Base-by-base conservation (phyloP, 257 asterid species). In the Capsicum pubescens region DNA sequence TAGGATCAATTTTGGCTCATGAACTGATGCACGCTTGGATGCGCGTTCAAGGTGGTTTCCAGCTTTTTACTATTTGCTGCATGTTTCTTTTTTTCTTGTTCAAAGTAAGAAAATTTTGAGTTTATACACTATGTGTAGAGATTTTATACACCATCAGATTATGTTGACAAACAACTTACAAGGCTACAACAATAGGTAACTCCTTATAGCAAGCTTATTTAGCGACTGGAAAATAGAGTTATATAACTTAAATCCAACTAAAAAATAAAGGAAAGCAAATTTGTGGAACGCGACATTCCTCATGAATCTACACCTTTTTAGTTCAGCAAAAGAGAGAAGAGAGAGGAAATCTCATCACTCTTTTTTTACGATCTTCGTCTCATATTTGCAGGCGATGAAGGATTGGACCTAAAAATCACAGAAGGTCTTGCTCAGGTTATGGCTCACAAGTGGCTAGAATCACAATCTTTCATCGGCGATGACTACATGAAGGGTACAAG, bases 11-110 rank as follows among this genome's bases (percentile, higher is more conserved):
- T 56, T 79, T 79, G 69, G 70, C 83, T 79, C 83, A 79, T 59
- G 83, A 79, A 79, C 3, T 79, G 67, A 79, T 79, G 83, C 83
- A 58, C 17, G 81, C 81, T 74, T 74, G 81, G 81, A 74, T 74
- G 81, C 60, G 21, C 21, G 46, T 74, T 74, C 61, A 74, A 74
- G 81, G 81, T 74, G 19, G 14, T 21, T 74, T 74, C 21, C 81
- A 26, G 81, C 21, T 74, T 26, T 74, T 7, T 50, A 13, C 61
- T 50, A 74, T 50, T 50, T 50, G 36, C 10, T 11, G 7, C 46
- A 21, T 74, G 61, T 74, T 74, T 44, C 39, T 7, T 74, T 21
- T 21, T 74, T 54, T 50, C 81, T 50, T 15, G 36, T 50, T 50
- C 57, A 74, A 44, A 72, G 3, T 46, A 72, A 46, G 46, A 71